Evolutionary conservation across 345 rosid species (phyloP), one percentile per base, ranked within the genome.

Genomic region (Bruguiera gymnorhiza): DNA sequence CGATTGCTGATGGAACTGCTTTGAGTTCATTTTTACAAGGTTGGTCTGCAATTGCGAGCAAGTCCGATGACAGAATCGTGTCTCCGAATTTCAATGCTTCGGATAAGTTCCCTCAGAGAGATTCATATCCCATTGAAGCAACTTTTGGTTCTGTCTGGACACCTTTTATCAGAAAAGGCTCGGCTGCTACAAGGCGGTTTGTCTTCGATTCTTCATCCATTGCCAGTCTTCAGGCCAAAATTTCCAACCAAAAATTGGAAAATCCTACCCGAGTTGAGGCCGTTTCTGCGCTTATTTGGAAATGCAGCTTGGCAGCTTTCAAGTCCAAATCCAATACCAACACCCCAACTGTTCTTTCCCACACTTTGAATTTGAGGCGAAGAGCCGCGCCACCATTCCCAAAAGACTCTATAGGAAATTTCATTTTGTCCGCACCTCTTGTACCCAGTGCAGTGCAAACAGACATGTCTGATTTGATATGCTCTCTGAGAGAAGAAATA

Each of bases 1-100:
- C 62, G 82, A 71, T 88, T 53, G 73, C 78, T 11, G 90, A 88
- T 68, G 79, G 88, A 61, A 65, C 65, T 0, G 63, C 89, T 26
- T 73, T 75, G 13, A 52, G 74, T 34, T 60, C 78, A 6, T 83
- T 88, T 63, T 77, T 86, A 34, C 80, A 67, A 58, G 72, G 77
- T 37, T 83, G 84, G 87, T 67, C 85, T 4, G 76, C 82, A 19
- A 32, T 63, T 0, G 64, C 86, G 11, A 72, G 66, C 5, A 73
- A 73, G 11, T 54, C 34, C 10, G 6, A 11, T 43, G 48, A 43
- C 18, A 43, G 66, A 65, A 31, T 39, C 1, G 18, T 21, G 2
- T 51, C 36, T 73, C 86, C 84, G 2, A 67, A 71, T 30, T 83
- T 86, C 70, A 59, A 57, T 2, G 80, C 78, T 11, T 73, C 82